Base-by-base conservation (phyloP, 176 grass and related monocot genomes). In the Aegilops speltoides region DNA sequence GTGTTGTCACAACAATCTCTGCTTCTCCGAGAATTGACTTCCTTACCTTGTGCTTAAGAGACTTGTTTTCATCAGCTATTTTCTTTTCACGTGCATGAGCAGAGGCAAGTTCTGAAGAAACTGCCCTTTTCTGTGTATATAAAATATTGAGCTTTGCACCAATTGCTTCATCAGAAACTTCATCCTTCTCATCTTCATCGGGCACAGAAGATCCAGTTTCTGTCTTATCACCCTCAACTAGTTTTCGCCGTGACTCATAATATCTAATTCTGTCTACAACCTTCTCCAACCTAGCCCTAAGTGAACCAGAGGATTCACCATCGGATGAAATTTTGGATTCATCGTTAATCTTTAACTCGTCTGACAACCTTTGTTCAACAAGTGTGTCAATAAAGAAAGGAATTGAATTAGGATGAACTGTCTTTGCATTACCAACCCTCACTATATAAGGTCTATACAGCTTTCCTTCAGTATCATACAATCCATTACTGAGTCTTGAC, bases 331-430 rank as follows among this genome's bases (percentile, higher is more conserved):
- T 81, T 84, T 91, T 92, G 52, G 40, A 71, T 62, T 88, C 81
- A 83, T 59, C 85, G 13, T 92, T 88, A 19, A 56, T 70, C 73
- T 85, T 92, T 70, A 95, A 76, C 31, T 94, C 91, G 65, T 98
- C 93, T 63, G 81, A 78, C 36, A 98, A 82, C 71, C 87, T 91
- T 82, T 95, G 93, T 77, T 98, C 91, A 85, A 98, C 93, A 82
- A 98, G 91, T 80, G 91, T 98, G 86, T 96, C 93, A 71, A 98
- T 95, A 73, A 98, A 98, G 89, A 91, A 94, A 48, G 91, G 91
- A 46, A 96, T 34, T 26, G 93, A 95, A 88, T 89, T 94, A 78
- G 91, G 82, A 92, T 98, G 96, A 82, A 96, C 88, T 57, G 96
- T 98, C 88, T 92, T 95, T 61, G 88, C 86, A 93, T 98, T 95